These are phyloP conservation scores for Exophiala calicioides DNA, from an alignment of 2,329 filamentous ascomycete genomes.

Conservation along the genomic window DNA sequence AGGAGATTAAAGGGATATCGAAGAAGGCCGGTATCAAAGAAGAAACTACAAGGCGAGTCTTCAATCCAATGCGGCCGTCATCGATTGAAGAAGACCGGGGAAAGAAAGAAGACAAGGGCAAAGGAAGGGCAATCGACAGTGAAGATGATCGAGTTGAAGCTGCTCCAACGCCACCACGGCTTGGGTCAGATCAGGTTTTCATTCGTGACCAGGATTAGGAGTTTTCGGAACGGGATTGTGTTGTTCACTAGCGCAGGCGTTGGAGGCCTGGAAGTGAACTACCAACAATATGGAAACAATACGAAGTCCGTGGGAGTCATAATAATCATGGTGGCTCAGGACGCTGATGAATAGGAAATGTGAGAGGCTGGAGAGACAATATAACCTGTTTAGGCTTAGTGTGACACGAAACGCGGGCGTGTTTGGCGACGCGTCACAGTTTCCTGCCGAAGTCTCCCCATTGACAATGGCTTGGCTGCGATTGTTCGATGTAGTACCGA, in stretches of 20 bases:
- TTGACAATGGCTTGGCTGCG: too few relatives aligned
- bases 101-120: constrained; percentile 21
- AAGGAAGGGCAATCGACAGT: constrained; percentile 19
- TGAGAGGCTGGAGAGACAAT: constrained; percentile 27
- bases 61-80: background rate
- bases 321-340: background rate
- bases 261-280: constrained; percentile 13
- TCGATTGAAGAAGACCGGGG: constrained; percentile 11
- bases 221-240: constrained; percentile 12
- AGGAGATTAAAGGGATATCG: constrained; percentile 65
- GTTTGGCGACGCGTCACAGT: constrained; percentile 5
- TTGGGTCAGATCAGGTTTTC: constrained; percentile 21
- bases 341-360: constrained; percentile 2
- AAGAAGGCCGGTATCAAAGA: constrained; percentile 45
- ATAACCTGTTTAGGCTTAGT: constrained; percentile 19
- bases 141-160: constrained; percentile 26
- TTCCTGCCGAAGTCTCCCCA: too few relatives aligned
- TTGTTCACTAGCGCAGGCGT: constrained; percentile 27
- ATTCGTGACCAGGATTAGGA: constrained; percentile 22
- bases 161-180: constrained; percentile 11
- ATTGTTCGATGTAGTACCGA: too few relatives aligned
- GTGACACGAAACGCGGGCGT: constrained; percentile 9
- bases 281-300: constrained; percentile 3
- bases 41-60: constrained; percentile 16
- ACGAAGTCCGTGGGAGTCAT: background rate